Percentiles rank a stretch among this genome's conserved stretches.
Conservation (phyloP, 1,284 basidiomycete genomes). For the Calocybe gambosa region DNA sequence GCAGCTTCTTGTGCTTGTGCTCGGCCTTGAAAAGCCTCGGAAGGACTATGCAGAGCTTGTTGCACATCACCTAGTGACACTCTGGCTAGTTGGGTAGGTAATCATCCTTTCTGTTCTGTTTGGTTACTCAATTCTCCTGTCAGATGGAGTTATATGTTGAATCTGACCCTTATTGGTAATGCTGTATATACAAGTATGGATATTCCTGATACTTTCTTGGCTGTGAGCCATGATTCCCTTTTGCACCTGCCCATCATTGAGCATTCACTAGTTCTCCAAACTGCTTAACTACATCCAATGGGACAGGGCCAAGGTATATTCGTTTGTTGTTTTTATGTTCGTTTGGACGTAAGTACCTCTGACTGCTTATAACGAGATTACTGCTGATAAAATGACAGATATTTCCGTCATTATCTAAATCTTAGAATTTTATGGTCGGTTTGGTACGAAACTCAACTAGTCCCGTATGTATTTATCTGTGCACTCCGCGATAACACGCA, state of each 20-base stretch:
- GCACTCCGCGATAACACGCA: background rate
- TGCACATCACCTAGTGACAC: conserved; percentile 85
- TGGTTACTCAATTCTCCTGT: conserved; percentile 3
- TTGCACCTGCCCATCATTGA: background rate
- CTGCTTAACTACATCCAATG: conserved; percentile 80
- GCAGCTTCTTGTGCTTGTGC: conserved; percentile 82
- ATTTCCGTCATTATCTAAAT: conserved; percentile 95
- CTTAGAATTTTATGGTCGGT: conserved; percentile 85
- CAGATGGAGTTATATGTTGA: conserved; percentile 85
- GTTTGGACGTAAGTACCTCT: conserved; percentile 73
- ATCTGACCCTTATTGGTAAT: conserved; percentile 86
- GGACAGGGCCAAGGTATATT: conserved; percentile 55
- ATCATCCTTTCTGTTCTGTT: conserved; percentile 1
- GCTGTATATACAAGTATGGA: conserved; percentile 97
- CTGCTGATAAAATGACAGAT: conserved; percentile 41
- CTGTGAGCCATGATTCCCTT: conserved; percentile 43
- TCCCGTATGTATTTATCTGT: conserved; percentile 58
- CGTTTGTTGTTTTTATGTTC: conserved; percentile 66
- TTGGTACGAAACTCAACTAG: conserved; percentile 72
- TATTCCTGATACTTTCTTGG: conserved; percentile 85
- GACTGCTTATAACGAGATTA: background rate
- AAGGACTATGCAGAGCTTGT: conserved; percentile 90
- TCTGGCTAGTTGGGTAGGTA: conserved; percentile 86
- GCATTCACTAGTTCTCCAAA: conserved; percentile 63
- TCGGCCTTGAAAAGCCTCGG: conserved; percentile 88